Evolutionary conservation across 2,329 filamentous ascomycete species (phyloP), one percentile per base, ranked within the genome.

Genomic region (Exophiala phaeomuriformis): DNA sequence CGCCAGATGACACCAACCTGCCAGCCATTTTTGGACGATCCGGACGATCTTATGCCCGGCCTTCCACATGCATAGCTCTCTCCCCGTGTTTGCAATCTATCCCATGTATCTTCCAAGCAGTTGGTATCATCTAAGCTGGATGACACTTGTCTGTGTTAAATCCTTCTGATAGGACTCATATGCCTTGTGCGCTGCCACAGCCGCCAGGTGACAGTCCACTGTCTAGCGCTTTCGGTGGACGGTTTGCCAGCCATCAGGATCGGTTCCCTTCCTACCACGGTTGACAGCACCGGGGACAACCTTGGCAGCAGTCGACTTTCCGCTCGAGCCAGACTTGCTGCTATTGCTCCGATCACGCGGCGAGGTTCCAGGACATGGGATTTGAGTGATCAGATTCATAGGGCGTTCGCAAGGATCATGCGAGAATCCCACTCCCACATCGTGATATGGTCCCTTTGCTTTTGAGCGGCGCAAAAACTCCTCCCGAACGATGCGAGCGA

Each of bases 391-490:
- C 49, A 71, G 60, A 42, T 64, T 61, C 59, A 72, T 52, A 44
- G 67, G 67, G 51, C 68, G 69, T 59, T 72, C 70, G 57, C 70
- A 71, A 3, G 69, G 69, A 52, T 71, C 69, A 40, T 68, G 67
- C 32, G 69, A 70, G 54, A 65, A 71, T 10, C 67, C 66, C 37
- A 71, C 64, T 29, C 65, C 64, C 43, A 69, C 63, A 28, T 66
- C 67, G 35, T 58, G 59, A 56, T 71, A 72, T 28, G 63, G 64
- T 8, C 61, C 61, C 31, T 56, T 50, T 9, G 47, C 58, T 31
- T 61, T 59, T 27, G 66, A 64, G 51, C 64, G 63, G 41, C 56
- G 61, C 29, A 66, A 57, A 49, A 71, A 69, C n/a, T 64, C 56
- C 7, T 69, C 62, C 31, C 66, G 58, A 30, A 70, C 67, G 29